Evolutionary conservation across 441 rosid genomes (phyloP), one percentile per base, ranked within the genome.

Genomic region (Macaranga tanarius): DNA sequence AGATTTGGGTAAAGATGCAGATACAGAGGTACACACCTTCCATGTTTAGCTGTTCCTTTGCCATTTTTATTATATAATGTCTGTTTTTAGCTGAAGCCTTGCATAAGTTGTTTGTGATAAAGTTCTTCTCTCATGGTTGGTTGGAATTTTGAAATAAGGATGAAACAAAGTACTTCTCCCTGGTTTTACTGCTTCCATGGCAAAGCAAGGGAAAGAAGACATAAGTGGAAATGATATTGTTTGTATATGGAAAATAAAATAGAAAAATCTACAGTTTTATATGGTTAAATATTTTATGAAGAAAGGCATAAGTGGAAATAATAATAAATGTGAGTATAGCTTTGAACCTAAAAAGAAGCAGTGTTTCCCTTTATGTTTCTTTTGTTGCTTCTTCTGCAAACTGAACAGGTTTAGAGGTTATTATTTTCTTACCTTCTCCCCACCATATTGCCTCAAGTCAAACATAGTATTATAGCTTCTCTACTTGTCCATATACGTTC

Each of bases 1-100:
- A 73, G 88, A 87, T 60, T 75, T 77, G 75, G 84, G 81, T 72
- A 81, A 78, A 58, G 74, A 80, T 71, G 75, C 77, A 44, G 88
- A 84, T 82, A 57, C 83, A 25, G 86, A 89, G 82, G 99, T 92
- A 85, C 57, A 73, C 47, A 25, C 22, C 42, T 17, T 67, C 65
- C 62, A 5, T 60, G 48, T 25, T 63, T 45, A 59, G 52, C 58
- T 74, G 59, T 45, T 77, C 67, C 19, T 48, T 12, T n/a, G 47
- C 16, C 55, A 5, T 26, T 40, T 10, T 9, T 48, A 23, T 70
- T 40, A 20, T 22, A 20, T 20, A 47, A 34, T 38, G 4, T n/a
- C 10, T 28, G 6, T 10, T 48, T 47, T n/a, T 50, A 22, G 22
- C 59, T 50, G 45, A 45, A 60, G 40, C 22, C 12, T 40, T 50